These are phyloP conservation scores for Aspergillus quadrilineatus DNA, from an alignment of 2,329 filamentous ascomycete species.

Conservation along the genomic window DNA sequence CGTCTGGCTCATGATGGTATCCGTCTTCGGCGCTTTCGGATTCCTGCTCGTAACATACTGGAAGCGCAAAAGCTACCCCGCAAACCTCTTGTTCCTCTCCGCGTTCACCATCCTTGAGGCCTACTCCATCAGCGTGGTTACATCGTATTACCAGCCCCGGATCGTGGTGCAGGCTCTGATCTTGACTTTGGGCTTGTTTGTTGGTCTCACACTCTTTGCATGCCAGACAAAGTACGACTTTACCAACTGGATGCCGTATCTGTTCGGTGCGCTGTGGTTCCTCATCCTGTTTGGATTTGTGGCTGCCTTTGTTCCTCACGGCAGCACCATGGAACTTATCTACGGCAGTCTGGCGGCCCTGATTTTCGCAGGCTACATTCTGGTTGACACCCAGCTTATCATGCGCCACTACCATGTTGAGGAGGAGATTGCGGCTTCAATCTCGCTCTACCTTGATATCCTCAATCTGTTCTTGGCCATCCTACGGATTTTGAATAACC, in stretches of 20 bases:
- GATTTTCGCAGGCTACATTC: constrained; percentile 90
- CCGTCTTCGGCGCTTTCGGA: constrained; percentile 77
- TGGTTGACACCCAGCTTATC: constrained; percentile 94
- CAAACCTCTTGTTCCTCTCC: constrained; percentile 81
- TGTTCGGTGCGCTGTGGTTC: constrained; percentile 87
- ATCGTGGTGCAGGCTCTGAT: constrained; percentile 72
- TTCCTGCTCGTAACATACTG: constrained; percentile 89
- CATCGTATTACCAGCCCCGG: constrained; percentile 79
- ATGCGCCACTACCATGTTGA: constrained; percentile 96
- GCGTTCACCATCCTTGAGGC: constrained; percentile 91
- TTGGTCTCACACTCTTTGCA: constrained; percentile 72
- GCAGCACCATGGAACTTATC: constrained; percentile 70
- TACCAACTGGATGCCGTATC: constrained; percentile 92
- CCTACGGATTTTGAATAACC: constrained; percentile 91
- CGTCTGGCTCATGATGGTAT: constrained; percentile 79
- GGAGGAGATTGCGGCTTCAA: constrained; percentile 93
- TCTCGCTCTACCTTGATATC: constrained; percentile 92
- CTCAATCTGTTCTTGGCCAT: constrained; percentile 98
- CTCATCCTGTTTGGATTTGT: constrained; percentile 73
- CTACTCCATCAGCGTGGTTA: constrained; percentile 88
- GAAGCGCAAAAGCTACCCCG: constrained; percentile 94
- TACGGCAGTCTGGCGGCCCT: constrained; percentile 81
- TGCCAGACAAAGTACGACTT: constrained; percentile 99
- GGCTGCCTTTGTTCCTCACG: background rate
- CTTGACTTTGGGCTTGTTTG: constrained; percentile 67